A percentile compares a stretch with the other conserved stretches of the same genome.
phyloP scores from a whole-genome alignment of 2,329 filamentous ascomycete species.

The Colletotrichum truncatum region DNA sequence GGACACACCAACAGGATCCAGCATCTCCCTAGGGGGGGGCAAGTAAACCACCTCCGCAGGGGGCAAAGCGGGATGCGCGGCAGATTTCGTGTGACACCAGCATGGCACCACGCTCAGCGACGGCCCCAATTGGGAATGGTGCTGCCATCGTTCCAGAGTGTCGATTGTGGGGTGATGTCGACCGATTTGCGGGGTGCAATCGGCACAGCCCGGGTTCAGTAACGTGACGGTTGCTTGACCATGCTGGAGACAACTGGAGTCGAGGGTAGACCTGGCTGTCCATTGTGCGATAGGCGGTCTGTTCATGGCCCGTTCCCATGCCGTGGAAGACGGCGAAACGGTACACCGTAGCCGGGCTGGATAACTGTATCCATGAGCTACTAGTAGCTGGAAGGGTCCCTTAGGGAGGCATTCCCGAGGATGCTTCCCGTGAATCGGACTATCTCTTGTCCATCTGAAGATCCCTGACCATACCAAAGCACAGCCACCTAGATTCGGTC shows the following conservation, averaged over 20 bases:
- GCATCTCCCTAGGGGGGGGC: not conserved
- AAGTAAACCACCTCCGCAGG: conserved; percentile 18
- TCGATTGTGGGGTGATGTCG: conserved; percentile 31
- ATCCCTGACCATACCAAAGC: conserved; percentile 8
- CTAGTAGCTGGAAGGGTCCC: not conserved
- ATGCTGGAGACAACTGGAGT: not conserved
- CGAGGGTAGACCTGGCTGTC: not conserved
- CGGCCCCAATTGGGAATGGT: conserved; percentile 24
- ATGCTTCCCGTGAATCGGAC: conserved; percentile 10
- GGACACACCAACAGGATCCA: not conserved
- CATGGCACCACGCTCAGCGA: conserved; percentile 26
- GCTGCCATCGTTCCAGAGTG: conserved; percentile 27
- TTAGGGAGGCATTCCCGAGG: not conserved
- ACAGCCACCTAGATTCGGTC: conserved; percentile 9
- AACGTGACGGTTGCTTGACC: conserved; percentile 13
- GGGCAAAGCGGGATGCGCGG: conserved; percentile 28
- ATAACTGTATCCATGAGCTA: not conserved
- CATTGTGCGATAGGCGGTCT: not conserved
- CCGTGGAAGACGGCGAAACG: not conserved
- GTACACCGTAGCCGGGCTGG: not conserved
- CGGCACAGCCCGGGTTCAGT: conserved; percentile 29
- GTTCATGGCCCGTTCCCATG: not conserved
- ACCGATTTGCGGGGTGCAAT: conserved; percentile 27
- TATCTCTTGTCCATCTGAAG: conserved; percentile 8
- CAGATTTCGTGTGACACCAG: conserved; percentile 21